Percentiles rank a stretch among this genome's conserved stretches.
These are phyloP conservation scores for Neobulgaria alba DNA, from an alignment of 2,329 filamentous ascomycete genomes.

Conservation along the genomic window DNA sequence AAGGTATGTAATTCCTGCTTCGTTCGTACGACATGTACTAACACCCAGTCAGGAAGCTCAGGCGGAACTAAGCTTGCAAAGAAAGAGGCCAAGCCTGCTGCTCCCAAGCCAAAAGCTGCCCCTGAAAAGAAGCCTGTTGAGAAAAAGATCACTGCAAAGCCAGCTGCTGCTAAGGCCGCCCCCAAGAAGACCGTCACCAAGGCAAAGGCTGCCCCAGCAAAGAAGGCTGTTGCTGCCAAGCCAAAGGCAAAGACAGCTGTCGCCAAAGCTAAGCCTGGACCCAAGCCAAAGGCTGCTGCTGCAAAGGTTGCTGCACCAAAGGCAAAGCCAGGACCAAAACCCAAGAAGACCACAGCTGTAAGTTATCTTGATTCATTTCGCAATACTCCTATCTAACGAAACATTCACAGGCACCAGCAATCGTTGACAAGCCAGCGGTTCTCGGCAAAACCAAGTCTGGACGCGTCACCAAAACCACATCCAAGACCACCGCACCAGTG, in stretches of 20 bases:
- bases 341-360: constrained; percentile 15
- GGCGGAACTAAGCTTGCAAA: constrained; percentile 66
- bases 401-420: constrained; percentile 52
- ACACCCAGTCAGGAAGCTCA: constrained; percentile 46
- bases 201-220: constrained; percentile 30
- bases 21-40: constrained; percentile 17
- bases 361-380: constrained; percentile 8
- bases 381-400: constrained; percentile 14
- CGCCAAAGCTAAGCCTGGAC: constrained; percentile 29
- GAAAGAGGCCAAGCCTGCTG: constrained; percentile 40
- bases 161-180: constrained; percentile 31
- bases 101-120: constrained; percentile 26
- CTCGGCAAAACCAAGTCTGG: constrained; percentile 65
- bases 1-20: constrained; percentile 45
- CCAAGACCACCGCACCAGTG: constrained; percentile 33
- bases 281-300: constrained; percentile 33
- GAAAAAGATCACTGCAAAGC: constrained; percentile 32
- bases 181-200: constrained; percentile 24
- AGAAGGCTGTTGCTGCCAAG: constrained; percentile 27
- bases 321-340: too few relatives aligned
- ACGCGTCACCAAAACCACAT: constrained; percentile 58
- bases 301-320: constrained; percentile 24
- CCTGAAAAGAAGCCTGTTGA: constrained; percentile 30
- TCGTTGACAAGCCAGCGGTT: constrained; percentile 53
- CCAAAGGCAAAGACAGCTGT: constrained; percentile 36